phyloP scores from a whole-genome alignment of 352 stramenopile species.

The Globisporangium emineosum region DNA sequence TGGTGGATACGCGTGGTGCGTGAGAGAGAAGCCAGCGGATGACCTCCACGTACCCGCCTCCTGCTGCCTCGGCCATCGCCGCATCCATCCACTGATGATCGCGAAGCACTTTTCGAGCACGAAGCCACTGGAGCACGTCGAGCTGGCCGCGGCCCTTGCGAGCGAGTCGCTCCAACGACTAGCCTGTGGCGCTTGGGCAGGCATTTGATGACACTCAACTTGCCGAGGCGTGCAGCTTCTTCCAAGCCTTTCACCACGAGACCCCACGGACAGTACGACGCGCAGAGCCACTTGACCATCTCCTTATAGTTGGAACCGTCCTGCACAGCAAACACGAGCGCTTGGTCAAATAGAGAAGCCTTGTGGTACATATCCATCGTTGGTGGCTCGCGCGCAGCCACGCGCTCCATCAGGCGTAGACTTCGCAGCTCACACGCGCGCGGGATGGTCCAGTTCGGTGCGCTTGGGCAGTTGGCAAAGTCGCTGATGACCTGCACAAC shows the following conservation, averaged over 20 bases:
- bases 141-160: not conserved
- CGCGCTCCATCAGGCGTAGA: constrained; percentile 5
- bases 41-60: not conserved
- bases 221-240: not conserved
- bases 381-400: not conserved
- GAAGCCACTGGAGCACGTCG: constrained; percentile 3
- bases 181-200: not conserved
- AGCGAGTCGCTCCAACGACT: not conserved
- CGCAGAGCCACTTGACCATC: constrained; percentile 10
- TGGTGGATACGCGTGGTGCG: too few species aligned
- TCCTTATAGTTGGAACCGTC: not conserved
- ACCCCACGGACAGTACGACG: constrained; percentile 5
- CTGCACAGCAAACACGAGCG: not conserved
- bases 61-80: not conserved
- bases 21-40: not conserved
- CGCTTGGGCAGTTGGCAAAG: constrained; percentile 1
- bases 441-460: constrained; percentile 1
- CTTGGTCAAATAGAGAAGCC: constrained; percentile 1
- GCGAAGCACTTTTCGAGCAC: not conserved
- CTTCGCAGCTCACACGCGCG: not conserved
- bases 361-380: constrained; percentile 1
- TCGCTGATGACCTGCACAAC: constrained; percentile 15
- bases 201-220: not conserved
- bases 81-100: not conserved
- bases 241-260: not conserved